These are phyloP conservation scores for Naganishia onofrii DNA, from an alignment of 768 basidiomycete species.

Conservation along the genomic window DNA sequence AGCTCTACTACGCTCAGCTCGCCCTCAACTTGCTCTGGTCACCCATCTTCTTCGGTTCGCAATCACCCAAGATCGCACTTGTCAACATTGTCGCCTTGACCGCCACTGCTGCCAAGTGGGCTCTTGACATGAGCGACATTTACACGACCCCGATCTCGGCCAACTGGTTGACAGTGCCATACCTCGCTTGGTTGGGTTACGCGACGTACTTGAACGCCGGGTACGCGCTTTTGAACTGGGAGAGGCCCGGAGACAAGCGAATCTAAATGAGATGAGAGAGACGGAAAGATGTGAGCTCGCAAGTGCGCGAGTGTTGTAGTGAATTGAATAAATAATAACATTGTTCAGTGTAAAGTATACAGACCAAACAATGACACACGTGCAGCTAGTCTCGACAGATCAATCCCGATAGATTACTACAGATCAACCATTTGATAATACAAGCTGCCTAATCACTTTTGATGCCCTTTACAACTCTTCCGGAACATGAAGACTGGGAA, in stretches of 20 bases:
- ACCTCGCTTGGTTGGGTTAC: conserved; percentile 66
- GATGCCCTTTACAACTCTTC: conserved; percentile 9
- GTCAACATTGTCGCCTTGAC: conserved; percentile 61
- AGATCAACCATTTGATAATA: background rate
- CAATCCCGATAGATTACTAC: background rate
- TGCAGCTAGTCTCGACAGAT: too few relatives aligned
- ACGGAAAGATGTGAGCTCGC: too few relatives aligned
- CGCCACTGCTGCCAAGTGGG: conserved; percentile 62
- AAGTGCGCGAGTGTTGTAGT: too few relatives aligned
- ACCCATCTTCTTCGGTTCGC: conserved; percentile 63
- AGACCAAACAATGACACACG: too few relatives aligned
- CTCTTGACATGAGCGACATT: conserved; percentile 60
- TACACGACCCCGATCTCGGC: conserved; percentile 50
- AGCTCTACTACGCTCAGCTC: conserved; percentile 64
- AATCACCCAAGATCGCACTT: conserved; percentile 55
- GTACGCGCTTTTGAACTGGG: conserved; percentile 61
- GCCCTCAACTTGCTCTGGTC: conserved; percentile 63
- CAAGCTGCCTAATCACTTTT: background rate
- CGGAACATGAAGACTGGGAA: conserved; percentile 20
- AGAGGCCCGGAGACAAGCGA: conserved; percentile 27
- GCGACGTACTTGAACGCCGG: conserved; percentile 69
- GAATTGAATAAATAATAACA: too few relatives aligned
- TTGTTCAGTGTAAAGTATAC: too few relatives aligned
- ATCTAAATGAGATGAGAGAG: background rate
- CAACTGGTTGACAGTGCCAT: conserved; percentile 64